A percentile compares a stretch with the other conserved stretches of the same genome.
Evolutionary conservation across 441 rosid genomes (phyloP).

Genomic region (Gossypium aridum): DNA sequence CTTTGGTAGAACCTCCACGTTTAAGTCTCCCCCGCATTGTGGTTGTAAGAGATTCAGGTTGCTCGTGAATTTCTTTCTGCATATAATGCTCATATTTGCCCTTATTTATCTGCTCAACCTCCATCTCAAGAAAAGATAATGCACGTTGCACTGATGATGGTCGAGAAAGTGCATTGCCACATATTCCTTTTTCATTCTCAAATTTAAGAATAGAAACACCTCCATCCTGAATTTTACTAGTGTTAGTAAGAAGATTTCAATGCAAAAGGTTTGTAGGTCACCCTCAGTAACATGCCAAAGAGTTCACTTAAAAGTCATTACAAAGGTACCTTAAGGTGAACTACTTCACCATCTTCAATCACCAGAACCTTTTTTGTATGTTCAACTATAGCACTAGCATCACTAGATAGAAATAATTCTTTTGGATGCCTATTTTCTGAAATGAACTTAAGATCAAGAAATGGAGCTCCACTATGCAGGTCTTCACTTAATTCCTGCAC

Average conservation of each 20-base stretch:
- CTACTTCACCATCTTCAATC: conserved; percentile 95
- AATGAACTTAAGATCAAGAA: conserved; percentile 62
- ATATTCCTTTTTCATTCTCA: conserved; percentile 57
- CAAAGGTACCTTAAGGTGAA: conserved; percentile 72
- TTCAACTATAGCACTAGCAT: conserved; percentile 84
- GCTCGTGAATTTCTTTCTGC: conserved; percentile 98
- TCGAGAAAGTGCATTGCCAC: conserved; percentile 41
- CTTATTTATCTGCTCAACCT: conserved; percentile 94
- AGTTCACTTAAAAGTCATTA: neutral
- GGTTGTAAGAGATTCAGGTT: conserved; percentile 89
- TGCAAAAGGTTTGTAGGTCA: neutral
- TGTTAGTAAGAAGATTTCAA: conserved; percentile 2
- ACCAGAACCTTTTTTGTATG: conserved; percentile 88
- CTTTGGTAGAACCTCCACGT: conserved; percentile 77
- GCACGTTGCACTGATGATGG: conserved; percentile 92
- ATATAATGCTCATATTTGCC: conserved; percentile 86
- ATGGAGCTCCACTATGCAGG: conserved; percentile 35
- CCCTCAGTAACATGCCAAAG: neutral
- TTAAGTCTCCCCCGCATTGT: conserved; percentile 95
- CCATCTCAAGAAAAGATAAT: conserved; percentile 89
- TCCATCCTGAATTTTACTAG: conserved; percentile 59
- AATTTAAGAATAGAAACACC: conserved; percentile 71
- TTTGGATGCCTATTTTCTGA: conserved; percentile 61
- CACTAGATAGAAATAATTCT: conserved; percentile 89
- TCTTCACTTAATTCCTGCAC: conserved; percentile 58